A percentile compares a stretch with the other conserved stretches of the same genome.
Evolutionary conservation across 495 filamentous ascomycete species (phyloP).

Genomic region (Hyaloscypha hepaticicola): DNA sequence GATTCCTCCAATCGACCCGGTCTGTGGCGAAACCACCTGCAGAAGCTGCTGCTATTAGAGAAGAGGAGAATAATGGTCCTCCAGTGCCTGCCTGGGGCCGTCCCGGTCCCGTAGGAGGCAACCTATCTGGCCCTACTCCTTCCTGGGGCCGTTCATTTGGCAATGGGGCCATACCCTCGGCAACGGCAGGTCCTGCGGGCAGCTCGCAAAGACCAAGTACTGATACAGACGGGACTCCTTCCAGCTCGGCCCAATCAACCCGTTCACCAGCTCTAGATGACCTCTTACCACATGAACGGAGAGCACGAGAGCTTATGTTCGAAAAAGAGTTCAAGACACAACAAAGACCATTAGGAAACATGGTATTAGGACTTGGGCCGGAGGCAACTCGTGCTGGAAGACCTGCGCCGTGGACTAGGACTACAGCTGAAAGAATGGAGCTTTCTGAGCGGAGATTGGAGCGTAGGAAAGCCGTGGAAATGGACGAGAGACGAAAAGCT

Average conservation of each 20-base stretch:
- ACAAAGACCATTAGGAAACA: neutral
- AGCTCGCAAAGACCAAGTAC: conserved; percentile 6
- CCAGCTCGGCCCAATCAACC: neutral
- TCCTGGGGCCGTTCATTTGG: conserved; percentile 16
- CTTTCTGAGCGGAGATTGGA: neutral
- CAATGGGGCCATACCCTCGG: neutral
- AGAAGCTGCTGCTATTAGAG: conserved; percentile 14
- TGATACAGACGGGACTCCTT: neutral
- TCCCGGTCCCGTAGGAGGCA: conserved; percentile 1
- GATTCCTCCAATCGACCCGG: conserved; percentile 29
- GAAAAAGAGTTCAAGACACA: neutral
- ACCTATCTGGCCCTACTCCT: conserved; percentile 1
- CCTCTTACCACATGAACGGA: conserved; percentile 29
- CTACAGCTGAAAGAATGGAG: conserved; percentile 5
- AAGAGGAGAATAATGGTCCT: conserved; percentile 8
- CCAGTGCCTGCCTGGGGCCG: conserved; percentile 11
- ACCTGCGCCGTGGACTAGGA: neutral
- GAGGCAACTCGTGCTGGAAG: conserved; percentile 27
- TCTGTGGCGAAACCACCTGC: conserved; percentile 20
- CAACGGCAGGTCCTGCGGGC: neutral
- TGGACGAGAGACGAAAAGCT: neutral
- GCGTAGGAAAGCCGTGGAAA: neutral
- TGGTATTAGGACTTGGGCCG: conserved; percentile 18
- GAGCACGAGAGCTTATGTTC: conserved; percentile 23
- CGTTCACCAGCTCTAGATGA: neutral